Evolutionary conservation across 1,284 basidiomycete species (phyloP).

Genomic region (Irpex sp.): DNA sequence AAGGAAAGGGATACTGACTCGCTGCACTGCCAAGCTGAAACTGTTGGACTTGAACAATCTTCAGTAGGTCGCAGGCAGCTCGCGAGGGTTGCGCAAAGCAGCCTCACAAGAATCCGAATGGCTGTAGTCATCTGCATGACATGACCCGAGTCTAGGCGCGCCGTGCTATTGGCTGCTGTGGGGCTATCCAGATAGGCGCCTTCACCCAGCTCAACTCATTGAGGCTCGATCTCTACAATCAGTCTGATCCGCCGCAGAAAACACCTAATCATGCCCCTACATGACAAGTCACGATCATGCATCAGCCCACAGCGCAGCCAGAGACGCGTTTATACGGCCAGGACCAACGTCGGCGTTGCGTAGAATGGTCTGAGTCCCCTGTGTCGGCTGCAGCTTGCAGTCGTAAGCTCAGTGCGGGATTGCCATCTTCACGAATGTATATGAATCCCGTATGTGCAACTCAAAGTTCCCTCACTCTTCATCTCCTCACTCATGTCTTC

Average conservation of each 20-base stretch:
- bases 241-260: background rate
- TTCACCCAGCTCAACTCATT: too few relatives aligned
- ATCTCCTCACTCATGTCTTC: background rate
- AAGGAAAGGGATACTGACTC: too few relatives aligned
- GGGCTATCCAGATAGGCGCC: too few relatives aligned
- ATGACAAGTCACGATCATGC: too few relatives aligned
- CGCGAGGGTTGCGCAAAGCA: background rate
- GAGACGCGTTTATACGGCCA: background rate
- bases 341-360: background rate
- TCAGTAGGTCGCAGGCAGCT: too few relatives aligned
- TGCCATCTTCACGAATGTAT: background rate
- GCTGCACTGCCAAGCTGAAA: too few relatives aligned
- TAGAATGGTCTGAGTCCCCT: background rate
- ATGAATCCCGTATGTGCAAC: background rate
- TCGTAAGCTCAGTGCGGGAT: background rate
- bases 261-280: too few relatives aligned
- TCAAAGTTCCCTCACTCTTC: background rate
- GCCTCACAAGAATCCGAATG: background rate
- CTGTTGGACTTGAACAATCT: too few relatives aligned
- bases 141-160: background rate
- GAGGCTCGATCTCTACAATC: background rate
- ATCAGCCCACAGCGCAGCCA: background rate
- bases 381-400: background rate
- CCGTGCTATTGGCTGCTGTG: background rate
- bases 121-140: background rate